Evolutionary conservation across 352 stramenopile species (phyloP).

Genomic region (Globisporangium polare): DNA sequence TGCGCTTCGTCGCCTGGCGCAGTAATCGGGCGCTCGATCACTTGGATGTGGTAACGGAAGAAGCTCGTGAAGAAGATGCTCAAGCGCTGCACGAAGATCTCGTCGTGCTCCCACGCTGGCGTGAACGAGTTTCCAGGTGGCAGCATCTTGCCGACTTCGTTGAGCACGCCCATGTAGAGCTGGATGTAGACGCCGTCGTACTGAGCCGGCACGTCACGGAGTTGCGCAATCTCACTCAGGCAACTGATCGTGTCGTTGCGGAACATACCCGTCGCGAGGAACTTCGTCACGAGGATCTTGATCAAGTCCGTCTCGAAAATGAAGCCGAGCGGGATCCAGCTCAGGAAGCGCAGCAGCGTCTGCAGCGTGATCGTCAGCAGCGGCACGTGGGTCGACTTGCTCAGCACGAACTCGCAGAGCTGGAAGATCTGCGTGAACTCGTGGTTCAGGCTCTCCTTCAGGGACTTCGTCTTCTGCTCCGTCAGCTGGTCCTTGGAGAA

Average conservation of each 20-base stretch:
- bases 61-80: constrained; percentile 97
- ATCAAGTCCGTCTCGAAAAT: constrained; percentile 98
- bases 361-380: constrained; percentile 96
- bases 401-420: constrained; percentile 98
- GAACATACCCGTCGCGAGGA: constrained; percentile 93
- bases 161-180: constrained; percentile 94
- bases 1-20: constrained; percentile 83
- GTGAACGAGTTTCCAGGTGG: constrained; percentile 90
- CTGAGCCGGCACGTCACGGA: constrained; percentile 88
- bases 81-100: constrained; percentile 96
- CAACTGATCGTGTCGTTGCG: constrained; percentile 97
- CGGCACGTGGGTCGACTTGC: constrained; percentile 89
- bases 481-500: constrained; percentile 98
- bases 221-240: constrained; percentile 96
- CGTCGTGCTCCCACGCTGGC: constrained; percentile 91
- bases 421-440: constrained; percentile 99
- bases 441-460: constrained; percentile 98
- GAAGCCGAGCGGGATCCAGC: constrained; percentile 98
- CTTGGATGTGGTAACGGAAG: constrained; percentile 92
- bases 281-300: constrained; percentile 95
- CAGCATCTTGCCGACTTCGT: constrained; percentile 91
- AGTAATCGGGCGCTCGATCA: constrained; percentile 90
- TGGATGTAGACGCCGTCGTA: constrained; percentile 95
- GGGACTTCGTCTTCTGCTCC: constrained; percentile 96
- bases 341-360: constrained; percentile 97